Conservation (phyloP, 805 yeast species). For the Tetrapisispora nanseiensis region DNA sequence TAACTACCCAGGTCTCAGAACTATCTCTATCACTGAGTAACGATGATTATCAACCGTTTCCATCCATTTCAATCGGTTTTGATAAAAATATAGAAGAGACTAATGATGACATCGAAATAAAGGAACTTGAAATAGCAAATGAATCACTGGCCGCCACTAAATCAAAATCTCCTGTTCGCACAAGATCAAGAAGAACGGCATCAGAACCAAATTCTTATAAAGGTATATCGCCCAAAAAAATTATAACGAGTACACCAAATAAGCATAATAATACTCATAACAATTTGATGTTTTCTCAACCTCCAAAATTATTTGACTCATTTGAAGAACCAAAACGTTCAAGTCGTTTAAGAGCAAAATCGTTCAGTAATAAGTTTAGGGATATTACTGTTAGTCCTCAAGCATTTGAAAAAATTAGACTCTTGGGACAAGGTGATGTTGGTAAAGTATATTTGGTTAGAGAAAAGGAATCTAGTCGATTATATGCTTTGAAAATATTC, state of each 20-base stretch:
- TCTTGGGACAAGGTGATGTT: constrained; percentile 96
- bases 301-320: constrained; percentile 2
- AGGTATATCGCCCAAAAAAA: constrained; percentile 18
- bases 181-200: constrained; percentile 60
- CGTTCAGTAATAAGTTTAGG: constrained; percentile 57
- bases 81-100: constrained; percentile 7
- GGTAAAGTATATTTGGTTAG: constrained; percentile 91
- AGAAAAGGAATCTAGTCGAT: constrained; percentile 61
- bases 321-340: constrained; percentile 24
- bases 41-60: constrained; percentile 13
- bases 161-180: background rate
- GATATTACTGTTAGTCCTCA: constrained; percentile 77
- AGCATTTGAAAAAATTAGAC: constrained; percentile 78
- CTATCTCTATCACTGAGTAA: background rate
- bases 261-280: background rate
- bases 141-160: background rate
- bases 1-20: constrained; percentile 1
- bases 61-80: constrained; percentile 19
- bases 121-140: background rate
- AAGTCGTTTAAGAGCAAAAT: constrained; percentile 33
- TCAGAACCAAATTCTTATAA: constrained; percentile 68
- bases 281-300: background rate
- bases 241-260: constrained; percentile 4
- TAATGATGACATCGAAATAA: background rate
- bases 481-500: constrained; percentile 89